Percentiles rank a stretch among this genome's conserved stretches.
Conservation (phyloP, 495 filamentous ascomycete genomes). For the Xylaria cubensis region DNA sequence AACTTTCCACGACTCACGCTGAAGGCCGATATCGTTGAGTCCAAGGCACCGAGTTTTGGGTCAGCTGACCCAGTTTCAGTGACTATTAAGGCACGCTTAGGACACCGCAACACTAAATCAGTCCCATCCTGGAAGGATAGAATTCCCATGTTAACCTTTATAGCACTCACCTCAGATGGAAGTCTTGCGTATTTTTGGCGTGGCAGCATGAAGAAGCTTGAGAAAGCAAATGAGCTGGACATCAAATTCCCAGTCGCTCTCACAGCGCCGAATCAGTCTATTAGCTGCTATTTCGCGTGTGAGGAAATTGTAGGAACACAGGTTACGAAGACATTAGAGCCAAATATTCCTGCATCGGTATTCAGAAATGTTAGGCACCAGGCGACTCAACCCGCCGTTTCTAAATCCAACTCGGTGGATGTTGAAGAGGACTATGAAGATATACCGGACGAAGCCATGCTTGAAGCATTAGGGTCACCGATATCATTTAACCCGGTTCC, state of each 20-base stretch:
- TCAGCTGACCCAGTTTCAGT: slow-evolving; percentile 54
- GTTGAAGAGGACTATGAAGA: slow-evolving; percentile 39
- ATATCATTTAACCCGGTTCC: slow-evolving; percentile 15
- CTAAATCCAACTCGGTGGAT: background rate
- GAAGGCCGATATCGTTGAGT: slow-evolving; percentile 40
- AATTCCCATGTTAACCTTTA: slow-evolving; percentile 71
- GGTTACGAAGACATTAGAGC: slow-evolving; percentile 65
- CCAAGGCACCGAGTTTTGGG: slow-evolving; percentile 43
- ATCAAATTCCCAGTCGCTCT: slow-evolving; percentile 68
- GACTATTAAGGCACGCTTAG: slow-evolving; percentile 70
- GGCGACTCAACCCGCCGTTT: slow-evolving; percentile 15
- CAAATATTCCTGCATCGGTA: slow-evolving; percentile 60
- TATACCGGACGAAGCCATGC: slow-evolving; percentile 43
- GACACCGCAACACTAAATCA: slow-evolving; percentile 72
- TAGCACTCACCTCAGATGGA: slow-evolving; percentile 80
- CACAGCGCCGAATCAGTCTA: slow-evolving; percentile 58
- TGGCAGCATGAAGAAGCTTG: slow-evolving; percentile 70
- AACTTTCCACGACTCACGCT: slow-evolving; percentile 80
- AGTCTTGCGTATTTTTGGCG: slow-evolving; percentile 78
- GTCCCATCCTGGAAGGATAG: slow-evolving; percentile 66
- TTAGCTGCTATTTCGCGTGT: slow-evolving; percentile 81
- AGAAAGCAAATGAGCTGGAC: slow-evolving; percentile 59
- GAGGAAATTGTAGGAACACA: slow-evolving; percentile 90
- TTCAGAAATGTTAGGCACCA: slow-evolving; percentile 52
- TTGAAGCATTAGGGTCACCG: slow-evolving; percentile 26